phyloP scores from a whole-genome alignment of 306 rosid genomes.

The Fragaria vesca region DNA sequence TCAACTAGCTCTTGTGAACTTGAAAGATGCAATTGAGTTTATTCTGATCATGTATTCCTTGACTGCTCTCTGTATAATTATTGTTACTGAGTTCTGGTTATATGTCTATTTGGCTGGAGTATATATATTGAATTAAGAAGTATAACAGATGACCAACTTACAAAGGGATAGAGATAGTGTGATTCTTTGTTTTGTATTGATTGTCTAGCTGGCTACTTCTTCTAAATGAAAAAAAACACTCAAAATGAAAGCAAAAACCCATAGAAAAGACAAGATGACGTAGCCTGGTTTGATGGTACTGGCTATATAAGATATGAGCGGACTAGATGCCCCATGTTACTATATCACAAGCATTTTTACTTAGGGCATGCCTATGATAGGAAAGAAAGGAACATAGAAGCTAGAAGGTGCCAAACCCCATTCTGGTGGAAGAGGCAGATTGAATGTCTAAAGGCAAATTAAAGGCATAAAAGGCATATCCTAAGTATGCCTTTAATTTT shows the following conservation, averaged over 20 bases:
- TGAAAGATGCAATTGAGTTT: too few species aligned
- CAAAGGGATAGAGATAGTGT: too few species aligned
- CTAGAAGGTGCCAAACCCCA: conserved; percentile 92
- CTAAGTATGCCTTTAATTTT: too few species aligned
- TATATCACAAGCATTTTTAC: background rate
- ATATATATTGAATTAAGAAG: too few species aligned
- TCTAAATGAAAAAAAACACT: background rate
- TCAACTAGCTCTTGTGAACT: too few species aligned
- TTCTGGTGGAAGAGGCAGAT: conserved; percentile 69
- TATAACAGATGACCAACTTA: too few species aligned
- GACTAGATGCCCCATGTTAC: background rate
- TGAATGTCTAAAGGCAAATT: conserved; percentile 27
- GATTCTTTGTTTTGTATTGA: too few species aligned
- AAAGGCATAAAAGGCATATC: too few species aligned
- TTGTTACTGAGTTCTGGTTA: too few species aligned
- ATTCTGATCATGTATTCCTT: too few species aligned
- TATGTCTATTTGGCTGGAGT: too few species aligned
- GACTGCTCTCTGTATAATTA: too few species aligned
- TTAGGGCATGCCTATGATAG: conserved; percentile 92
- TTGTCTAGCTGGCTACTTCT: background rate
- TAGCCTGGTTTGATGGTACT: background rate
- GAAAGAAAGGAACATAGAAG: conserved; percentile 68
- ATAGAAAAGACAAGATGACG: background rate
- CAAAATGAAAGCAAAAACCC: background rate
- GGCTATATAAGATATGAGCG: background rate